Base-by-base conservation (phyloP, 2,329 filamentous ascomycete genomes). In the Trichoderma koningii region DNA sequence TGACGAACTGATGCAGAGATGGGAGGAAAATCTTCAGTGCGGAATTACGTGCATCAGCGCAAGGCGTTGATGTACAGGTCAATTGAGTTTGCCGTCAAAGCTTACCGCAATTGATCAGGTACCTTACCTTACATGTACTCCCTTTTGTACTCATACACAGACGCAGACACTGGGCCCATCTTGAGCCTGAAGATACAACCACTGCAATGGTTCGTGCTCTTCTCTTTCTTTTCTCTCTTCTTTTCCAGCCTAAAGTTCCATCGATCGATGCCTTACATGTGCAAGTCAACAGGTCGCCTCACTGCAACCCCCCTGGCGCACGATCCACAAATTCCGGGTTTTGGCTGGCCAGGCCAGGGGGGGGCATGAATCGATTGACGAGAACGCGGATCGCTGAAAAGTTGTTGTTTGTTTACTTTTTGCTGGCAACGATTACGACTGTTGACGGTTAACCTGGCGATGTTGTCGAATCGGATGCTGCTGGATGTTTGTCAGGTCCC, bases 341-440 rank as follows among this genome's bases (percentile, higher is more conserved):
- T 17, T 26, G 26, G 21, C 15, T 12, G 12, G 28, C 12, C 21
- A 17, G 10, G 57, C 34, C 23, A 51, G 23, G 59, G 59, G 48
- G 14, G 59, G 48, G 14, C 48, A n/a, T 62, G 59, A 53, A 45
- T 53, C 59, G 38, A 44, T 21, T 44, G 59, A 45, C 48, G 55
- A 59, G 23, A 23, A 23, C 47, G 38, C 14, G 12, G 12, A 38
- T 12, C 34, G 34, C 7, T 38, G 34, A 10, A 38, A 38, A 38
- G 34, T 21, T 23, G 41, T 10, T 62, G 48, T 52, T 53, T 62
- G 48, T 62, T 62, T 53, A 53, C 59, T 4, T 10, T 34, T 34
- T 52, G 55, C 30, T 17, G 17, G n/a, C 55, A 41, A 34, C 28
- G 55, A 19, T 7, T 34, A 10, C n/a, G n/a, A n/a, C 10, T 34